Evolutionary conservation across 192 early-diverging fungal species (phyloP).

Genomic region (Spinellus fusiger): DNA sequence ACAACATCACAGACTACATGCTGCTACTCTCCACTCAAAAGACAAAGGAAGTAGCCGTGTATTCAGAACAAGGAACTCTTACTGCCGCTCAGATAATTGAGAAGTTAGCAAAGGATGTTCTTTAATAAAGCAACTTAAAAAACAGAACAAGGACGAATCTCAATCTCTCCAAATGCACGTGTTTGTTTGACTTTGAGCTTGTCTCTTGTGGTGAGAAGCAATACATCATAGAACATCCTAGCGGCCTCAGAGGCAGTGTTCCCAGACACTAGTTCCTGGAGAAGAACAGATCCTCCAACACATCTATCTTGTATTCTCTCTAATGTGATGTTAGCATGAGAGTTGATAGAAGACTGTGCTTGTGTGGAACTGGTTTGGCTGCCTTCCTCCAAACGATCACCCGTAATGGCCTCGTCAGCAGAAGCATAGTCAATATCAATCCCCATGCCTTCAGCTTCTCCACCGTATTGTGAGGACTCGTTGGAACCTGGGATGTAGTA

Average conservation of each 20-base stretch:
- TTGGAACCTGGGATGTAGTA: too few species aligned
- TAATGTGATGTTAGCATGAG: background rate
- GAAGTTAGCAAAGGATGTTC: constrained; percentile 16
- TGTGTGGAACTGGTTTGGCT: background rate
- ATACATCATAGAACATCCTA: constrained; percentile 86
- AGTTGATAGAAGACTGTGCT: background rate
- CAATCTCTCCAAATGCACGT: constrained; percentile 78
- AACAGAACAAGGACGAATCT: constrained; percentile 40
- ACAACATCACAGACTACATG: constrained; percentile 5
- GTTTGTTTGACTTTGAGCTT: constrained; percentile 78
- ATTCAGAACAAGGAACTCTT: constrained; percentile 21
- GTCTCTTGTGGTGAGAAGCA: constrained; percentile 84
- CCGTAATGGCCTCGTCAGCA: too few species aligned
- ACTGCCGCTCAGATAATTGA: constrained; percentile 13
- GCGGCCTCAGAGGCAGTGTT: constrained; percentile 58
- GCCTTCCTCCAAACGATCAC: background rate
- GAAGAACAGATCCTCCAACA: too few species aligned
- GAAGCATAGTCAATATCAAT: too few species aligned
- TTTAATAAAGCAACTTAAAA: background rate
- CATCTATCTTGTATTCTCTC: background rate
- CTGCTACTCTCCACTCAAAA: constrained; percentile 10
- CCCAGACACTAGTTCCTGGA: too few species aligned
- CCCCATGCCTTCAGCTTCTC: too few species aligned
- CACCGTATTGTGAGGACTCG: too few species aligned
- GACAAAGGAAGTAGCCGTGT: background rate